phyloP scores from a whole-genome alignment of 2,329 filamentous ascomycete genomes.

The Venturia carpophila region DNA sequence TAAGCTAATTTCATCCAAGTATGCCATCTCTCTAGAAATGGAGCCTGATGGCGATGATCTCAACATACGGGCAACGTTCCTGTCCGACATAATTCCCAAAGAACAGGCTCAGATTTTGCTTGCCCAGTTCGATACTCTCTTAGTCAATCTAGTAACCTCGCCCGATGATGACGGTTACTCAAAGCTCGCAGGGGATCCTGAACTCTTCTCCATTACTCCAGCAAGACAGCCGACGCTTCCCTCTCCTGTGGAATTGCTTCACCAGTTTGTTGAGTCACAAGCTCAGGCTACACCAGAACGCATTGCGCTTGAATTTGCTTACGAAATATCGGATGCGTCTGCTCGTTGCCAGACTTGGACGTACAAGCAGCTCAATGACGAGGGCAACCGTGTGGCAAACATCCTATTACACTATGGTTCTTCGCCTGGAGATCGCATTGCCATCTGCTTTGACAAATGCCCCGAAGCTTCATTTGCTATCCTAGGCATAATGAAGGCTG shows the following conservation, averaged over 20 bases:
- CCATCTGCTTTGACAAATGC: slow-evolving; percentile 76
- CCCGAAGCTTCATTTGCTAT: slow-evolving; percentile 78
- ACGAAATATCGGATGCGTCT: slow-evolving; percentile 41
- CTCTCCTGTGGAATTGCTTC: slow-evolving; percentile 55
- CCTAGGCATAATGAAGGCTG: slow-evolving; percentile 72
- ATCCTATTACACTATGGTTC: slow-evolving; percentile 48
- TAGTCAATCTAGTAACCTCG: slow-evolving; percentile 49
- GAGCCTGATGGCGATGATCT: slow-evolving; percentile 50
- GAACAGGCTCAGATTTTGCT: slow-evolving; percentile 62
- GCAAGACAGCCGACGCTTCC: slow-evolving; percentile 51
- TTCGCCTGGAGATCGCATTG: slow-evolving; percentile 55
- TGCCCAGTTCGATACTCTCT: slow-evolving; percentile 59
- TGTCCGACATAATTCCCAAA: slow-evolving; percentile 54
- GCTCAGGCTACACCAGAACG: slow-evolving; percentile 50
- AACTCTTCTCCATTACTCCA: slow-evolving; percentile 58
- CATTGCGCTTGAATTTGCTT: slow-evolving; percentile 68
- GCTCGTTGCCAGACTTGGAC: slow-evolving; percentile 56
- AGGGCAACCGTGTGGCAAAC: slow-evolving; percentile 65
- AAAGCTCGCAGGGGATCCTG: slow-evolving; percentile 29
- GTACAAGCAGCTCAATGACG: slow-evolving; percentile 61
- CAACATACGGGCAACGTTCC: slow-evolving; percentile 58
- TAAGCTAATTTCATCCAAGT: slow-evolving; percentile 34
- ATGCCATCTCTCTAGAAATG: slow-evolving; percentile 72
- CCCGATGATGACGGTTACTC: slow-evolving; percentile 22
- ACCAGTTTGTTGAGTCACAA: slow-evolving; percentile 67